Conservation (phyloP, 371 early-diverging fungal species). For the Polyrhizophydium stewartii region DNA sequence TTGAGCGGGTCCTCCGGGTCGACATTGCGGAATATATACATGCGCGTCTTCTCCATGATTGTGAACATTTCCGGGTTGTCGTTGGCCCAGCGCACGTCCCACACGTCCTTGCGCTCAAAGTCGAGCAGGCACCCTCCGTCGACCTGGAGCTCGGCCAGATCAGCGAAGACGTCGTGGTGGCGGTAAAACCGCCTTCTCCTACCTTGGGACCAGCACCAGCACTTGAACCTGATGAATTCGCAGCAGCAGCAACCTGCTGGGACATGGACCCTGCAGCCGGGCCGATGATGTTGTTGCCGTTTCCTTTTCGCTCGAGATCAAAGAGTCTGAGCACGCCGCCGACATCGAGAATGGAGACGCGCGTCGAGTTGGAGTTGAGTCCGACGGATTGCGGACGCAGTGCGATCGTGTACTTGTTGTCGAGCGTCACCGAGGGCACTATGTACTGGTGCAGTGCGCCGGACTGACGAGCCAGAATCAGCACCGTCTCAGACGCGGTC, state of each 20-base stretch:
- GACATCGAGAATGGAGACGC: conserved; percentile 37
- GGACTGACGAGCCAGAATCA: conserved; percentile 36
- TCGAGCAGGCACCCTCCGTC: conserved; percentile 36
- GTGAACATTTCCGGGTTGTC: conserved; percentile 51
- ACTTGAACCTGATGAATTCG: neutral
- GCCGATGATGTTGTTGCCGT: too few relatives aligned
- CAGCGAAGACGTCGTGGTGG: too few relatives aligned
- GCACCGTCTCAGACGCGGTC: conserved; percentile 26
- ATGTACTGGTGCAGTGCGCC: conserved; percentile 34
- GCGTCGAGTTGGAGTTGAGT: conserved; percentile 36
- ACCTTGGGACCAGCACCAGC: neutral
- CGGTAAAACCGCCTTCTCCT: conserved; percentile 2
- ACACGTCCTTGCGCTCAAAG: conserved; percentile 54
- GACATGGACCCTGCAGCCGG: neutral
- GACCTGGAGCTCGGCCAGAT: too few relatives aligned
- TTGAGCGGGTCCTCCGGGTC: conserved; percentile 51
- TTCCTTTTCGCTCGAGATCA: conserved; percentile 18
- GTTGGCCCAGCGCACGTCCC: conserved; percentile 47
- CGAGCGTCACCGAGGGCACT: conserved; percentile 34
- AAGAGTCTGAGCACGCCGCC: conserved; percentile 40
- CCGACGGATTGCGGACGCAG: conserved; percentile 29
- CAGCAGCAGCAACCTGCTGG: neutral
- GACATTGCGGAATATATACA: conserved; percentile 44
- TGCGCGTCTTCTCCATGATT: conserved; percentile 49
- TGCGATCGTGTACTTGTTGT: conserved; percentile 25